Conservation (phyloP, 768 basidiomycete genomes). For the Tulasnella sp. region DNA sequence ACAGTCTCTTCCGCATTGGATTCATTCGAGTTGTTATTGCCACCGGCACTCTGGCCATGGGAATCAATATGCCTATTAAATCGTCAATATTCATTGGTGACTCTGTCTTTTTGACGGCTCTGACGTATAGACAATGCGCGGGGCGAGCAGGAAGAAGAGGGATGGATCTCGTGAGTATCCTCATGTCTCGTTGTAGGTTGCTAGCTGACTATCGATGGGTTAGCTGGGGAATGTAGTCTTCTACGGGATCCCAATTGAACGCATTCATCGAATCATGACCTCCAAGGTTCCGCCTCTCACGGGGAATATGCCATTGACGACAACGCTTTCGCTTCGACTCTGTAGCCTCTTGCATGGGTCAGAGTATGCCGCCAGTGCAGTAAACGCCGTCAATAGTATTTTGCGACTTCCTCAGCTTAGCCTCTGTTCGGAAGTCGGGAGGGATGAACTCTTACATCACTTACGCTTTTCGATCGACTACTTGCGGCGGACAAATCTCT, state of each 20-base stretch:
- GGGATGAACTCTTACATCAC: slow-evolving; percentile 58
- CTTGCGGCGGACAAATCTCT: slow-evolving; percentile 54
- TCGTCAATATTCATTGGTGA: slow-evolving; percentile 62
- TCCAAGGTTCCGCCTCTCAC: slow-evolving; percentile 60
- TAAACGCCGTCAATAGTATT: slow-evolving; percentile 49
- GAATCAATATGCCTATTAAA: slow-evolving; percentile 70
- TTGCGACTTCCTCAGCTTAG: slow-evolving; percentile 56
- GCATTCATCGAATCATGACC: slow-evolving; percentile 58
- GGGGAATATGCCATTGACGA: slow-evolving; percentile 62
- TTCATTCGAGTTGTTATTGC: slow-evolving; percentile 63
- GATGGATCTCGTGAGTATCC: slow-evolving; percentile 46
- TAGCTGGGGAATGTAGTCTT: slow-evolving; percentile 64
- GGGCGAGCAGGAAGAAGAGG: slow-evolving; percentile 71
- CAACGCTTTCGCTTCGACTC: slow-evolving; percentile 61
- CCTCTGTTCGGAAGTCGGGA: slow-evolving; percentile 52
- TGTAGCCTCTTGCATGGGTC: slow-evolving; percentile 67
- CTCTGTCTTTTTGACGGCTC: slow-evolving; percentile 55
- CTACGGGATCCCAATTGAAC: slow-evolving; percentile 60
- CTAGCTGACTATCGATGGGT: neutral
- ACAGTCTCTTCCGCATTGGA: slow-evolving; percentile 57
- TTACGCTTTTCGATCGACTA: slow-evolving; percentile 69
- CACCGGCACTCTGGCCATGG: slow-evolving; percentile 65
- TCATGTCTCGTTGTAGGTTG: neutral
- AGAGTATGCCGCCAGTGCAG: slow-evolving; percentile 46
- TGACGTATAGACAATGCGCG: slow-evolving; percentile 61